Conservation (phyloP, 257 asterid species). For the Rehmannia glutinosa region DNA sequence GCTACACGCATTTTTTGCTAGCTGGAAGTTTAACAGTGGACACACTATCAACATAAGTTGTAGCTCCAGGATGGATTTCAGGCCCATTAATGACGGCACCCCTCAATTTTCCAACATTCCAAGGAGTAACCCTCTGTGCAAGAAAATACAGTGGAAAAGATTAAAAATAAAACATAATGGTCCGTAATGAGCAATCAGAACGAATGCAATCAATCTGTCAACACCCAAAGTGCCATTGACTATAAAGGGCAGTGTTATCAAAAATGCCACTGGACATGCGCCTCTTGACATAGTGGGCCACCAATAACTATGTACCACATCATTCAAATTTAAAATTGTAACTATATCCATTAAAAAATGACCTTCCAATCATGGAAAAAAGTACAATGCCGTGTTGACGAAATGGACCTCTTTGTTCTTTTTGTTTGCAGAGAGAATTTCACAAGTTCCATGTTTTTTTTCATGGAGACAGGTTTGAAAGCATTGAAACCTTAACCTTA, state of each 20-base stretch:
- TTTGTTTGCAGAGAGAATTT: neutral
- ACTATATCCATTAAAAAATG: neutral
- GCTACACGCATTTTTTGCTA: constrained; percentile 46
- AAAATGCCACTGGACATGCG: neutral
- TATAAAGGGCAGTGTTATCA: neutral
- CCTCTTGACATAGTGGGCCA: neutral
- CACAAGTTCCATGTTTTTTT: neutral
- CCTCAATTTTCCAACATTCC: constrained; percentile 85
- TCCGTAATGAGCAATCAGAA: neutral
- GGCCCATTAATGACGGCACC: constrained; percentile 80
- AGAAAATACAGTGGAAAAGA: neutral
- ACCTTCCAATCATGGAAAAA: neutral
- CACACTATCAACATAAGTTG: constrained; percentile 57
- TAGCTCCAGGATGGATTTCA: constrained; percentile 84
- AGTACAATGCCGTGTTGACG: neutral
- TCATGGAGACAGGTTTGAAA: neutral
- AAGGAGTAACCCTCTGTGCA: constrained; percentile 84
- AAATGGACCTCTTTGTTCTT: neutral
- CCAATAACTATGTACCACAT: neutral
- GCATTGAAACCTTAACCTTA: neutral
- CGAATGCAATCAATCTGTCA: neutral
- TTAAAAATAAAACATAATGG: neutral
- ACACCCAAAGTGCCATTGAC: neutral
- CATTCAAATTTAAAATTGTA: neutral
- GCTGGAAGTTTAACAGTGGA: constrained; percentile 43